Evolutionary conservation across 495 filamentous ascomycete genomes (phyloP), one percentile per base, ranked within the genome.

Genomic region (Penicillium arizonense): DNA sequence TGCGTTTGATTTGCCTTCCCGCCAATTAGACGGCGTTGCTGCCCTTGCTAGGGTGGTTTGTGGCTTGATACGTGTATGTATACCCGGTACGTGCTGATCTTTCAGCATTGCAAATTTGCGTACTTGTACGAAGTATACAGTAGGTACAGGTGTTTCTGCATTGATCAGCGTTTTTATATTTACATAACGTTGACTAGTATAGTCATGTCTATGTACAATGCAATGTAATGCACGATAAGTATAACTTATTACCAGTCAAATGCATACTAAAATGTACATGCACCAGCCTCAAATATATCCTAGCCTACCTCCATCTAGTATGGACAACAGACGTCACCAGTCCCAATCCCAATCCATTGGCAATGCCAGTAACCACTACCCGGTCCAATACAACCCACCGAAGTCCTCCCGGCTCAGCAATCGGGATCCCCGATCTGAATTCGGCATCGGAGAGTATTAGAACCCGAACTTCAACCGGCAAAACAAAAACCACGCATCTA

Each of bases 11-110:
- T 24, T 34, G 28, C n/a, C 9, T 39, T 21, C 12, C 13, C 7
- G 5, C 35, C 47, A 33, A 39, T 39, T 12, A 33, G 10, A 30
- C 6, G 20, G 3, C 28, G 12, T 44, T 5, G 6, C 20, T 21
- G 35, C 5, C 28, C 23, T 6, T 24, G 23, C 23, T 24, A 6
- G 23, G 23, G 23, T 30, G 28, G 0, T 6, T 30, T 10, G 28
- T 50, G 47, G 28, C 30, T 35, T 50, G 48, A 16, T 35, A 36
- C 39, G 1, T 1, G 48, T 43, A 50, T 9, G 20, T 20, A 35
- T 50, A 43, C 30, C 47, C 38, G 47, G 16, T 50, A 50, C 47
- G n/a, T 26, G 37, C 30, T 43, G 48, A 42, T 50, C 48, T 18
- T 28, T 43, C 8, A 36, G 41, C 14, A 36, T 50, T 50, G 39